phyloP scores from a whole-genome alignment of 192 early-diverging fungal species.

The Kickxella alabastrina region DNA sequence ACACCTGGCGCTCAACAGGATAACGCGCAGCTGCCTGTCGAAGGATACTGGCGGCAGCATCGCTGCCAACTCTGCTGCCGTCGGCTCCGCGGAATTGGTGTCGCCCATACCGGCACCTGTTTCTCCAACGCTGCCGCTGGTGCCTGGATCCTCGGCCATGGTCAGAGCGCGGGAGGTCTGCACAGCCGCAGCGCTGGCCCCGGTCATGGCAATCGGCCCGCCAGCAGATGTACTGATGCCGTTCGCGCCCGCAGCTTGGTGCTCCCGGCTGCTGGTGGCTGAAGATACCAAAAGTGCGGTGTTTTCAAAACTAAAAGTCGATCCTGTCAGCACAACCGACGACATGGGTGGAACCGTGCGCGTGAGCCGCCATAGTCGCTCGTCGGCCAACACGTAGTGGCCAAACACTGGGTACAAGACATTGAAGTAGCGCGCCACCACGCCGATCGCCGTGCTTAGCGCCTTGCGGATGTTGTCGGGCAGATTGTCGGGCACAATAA shows the following conservation, averaged over 20 bases:
- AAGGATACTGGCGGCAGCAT: conserved; percentile 12
- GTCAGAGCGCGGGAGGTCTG: background rate
- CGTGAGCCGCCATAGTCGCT: conserved; percentile 41
- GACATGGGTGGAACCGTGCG: conserved; percentile 40
- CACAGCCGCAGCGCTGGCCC: background rate
- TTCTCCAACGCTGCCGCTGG: background rate
- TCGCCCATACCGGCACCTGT: background rate
- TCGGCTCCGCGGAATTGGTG: background rate
- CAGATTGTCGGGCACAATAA: conserved; percentile 17
- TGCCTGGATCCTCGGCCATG: background rate
- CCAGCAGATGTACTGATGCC: background rate
- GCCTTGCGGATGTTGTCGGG: conserved; percentile 36
- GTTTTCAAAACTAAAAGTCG: conserved; percentile 32
- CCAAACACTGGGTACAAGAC: conserved; percentile 42
- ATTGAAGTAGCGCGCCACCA: conserved; percentile 43
- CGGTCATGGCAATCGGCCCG: background rate
- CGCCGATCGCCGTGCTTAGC: conserved; percentile 25
- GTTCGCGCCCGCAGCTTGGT: background rate
- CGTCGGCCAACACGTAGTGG: conserved; percentile 38
- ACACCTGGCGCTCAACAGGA: conserved; percentile 37
- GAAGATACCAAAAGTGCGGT: conserved; percentile 13
- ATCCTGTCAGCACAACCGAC: conserved; percentile 36
- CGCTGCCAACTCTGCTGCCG: background rate
- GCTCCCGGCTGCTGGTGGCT: conserved; percentile 5
- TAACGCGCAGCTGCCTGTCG: conserved; percentile 26